Evolutionary conservation across 257 asterid genomes (phyloP), one percentile per base, ranked within the genome.

Genomic region (Craterostigma plantagineum): DNA sequence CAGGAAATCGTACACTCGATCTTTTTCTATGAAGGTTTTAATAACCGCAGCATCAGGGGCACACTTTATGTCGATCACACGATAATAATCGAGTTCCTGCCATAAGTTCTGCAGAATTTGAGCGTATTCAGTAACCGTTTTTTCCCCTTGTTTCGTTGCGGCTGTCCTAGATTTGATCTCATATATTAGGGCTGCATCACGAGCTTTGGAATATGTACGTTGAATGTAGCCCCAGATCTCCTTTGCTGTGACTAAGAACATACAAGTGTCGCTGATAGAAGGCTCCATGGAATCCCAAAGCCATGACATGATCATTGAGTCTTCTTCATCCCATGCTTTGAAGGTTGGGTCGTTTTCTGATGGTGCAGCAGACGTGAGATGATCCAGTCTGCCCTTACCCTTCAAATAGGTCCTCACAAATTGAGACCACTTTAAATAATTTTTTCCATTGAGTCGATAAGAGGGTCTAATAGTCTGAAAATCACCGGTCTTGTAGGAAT

Each of bases 321-420:
- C 54, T 23, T 23, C 30, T 10, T 17, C 54, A 49, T 49, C 54
- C 54, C 45, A 49, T 7, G 23, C n/a, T 7, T 18, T 8, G 39
- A 37, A 49, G 8, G 6, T 2, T 35, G 3, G 37, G 37, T 7
- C 9, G 11, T 37, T 27, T 12, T 30, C 10, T 14, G 16, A 3
- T 18, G 37, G 37, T 12, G 23, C 54, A 11, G 6, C 2, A 10
- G 14, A 34, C 0, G 38, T 12, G 9, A 37, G n/a, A 5, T 38
- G 45, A 11, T 18, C 39, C 9, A 38, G 8, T 14, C 23, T 15
- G 4, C 53, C 43, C 16, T 35, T 48, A 7, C 35, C 34, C 11
- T 36, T 48, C 8, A 49, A 3, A 10, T 35, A 49, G 4, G 12
- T 12, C 1, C 36, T 2, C 10, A 49, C 18, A 12, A 49, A 3